Evolutionary conservation across 345 rosid species (phyloP).

Genomic region (Abelmoschus esculentus): DNA sequence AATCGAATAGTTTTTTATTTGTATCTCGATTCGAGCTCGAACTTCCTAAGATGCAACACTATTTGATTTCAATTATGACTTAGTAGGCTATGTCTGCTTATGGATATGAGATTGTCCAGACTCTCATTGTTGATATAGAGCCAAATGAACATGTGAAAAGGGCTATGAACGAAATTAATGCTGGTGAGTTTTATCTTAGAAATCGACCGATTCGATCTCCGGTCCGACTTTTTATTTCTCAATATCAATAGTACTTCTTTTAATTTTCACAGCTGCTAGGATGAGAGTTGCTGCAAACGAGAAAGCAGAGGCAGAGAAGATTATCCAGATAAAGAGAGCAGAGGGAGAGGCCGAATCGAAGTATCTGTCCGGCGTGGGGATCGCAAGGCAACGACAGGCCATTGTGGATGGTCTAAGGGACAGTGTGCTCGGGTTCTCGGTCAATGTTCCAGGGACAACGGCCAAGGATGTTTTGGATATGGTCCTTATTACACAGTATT

Average conservation of each 20-base stretch:
- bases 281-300: conserved; percentile 44
- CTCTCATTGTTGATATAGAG: conserved; percentile 70
- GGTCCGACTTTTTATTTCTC: too few relatives aligned
- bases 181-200: conserved; percentile 26
- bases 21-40: not conserved
- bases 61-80: not conserved
- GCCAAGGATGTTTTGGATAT: conserved; percentile 20
- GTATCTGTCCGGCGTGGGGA: conserved; percentile 43
- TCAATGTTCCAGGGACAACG: conserved; percentile 8
- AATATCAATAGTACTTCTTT: too few relatives aligned
- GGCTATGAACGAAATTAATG: conserved; percentile 76
- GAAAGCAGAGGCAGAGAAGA: conserved; percentile 51
- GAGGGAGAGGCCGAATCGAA: conserved; percentile 47
- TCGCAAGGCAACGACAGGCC: conserved; percentile 45
- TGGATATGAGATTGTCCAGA: conserved; percentile 72
- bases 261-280: conserved; percentile 30
- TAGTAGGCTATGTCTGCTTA: conserved; percentile 68
- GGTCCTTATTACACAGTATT: conserved; percentile 26
- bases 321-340: conserved; percentile 46
- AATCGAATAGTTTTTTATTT: too few relatives aligned
- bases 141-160: conserved; percentile 70
- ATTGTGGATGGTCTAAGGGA: conserved; percentile 43
- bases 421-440: conserved; percentile 12
- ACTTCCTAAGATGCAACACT: not conserved
- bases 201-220: too few relatives aligned